A percentile compares a stretch with the other conserved stretches of the same genome.
These are phyloP conservation scores for Sistotremastrum suecicum DNA, from an alignment of 768 basidiomycete genomes.

Conservation along the genomic window DNA sequence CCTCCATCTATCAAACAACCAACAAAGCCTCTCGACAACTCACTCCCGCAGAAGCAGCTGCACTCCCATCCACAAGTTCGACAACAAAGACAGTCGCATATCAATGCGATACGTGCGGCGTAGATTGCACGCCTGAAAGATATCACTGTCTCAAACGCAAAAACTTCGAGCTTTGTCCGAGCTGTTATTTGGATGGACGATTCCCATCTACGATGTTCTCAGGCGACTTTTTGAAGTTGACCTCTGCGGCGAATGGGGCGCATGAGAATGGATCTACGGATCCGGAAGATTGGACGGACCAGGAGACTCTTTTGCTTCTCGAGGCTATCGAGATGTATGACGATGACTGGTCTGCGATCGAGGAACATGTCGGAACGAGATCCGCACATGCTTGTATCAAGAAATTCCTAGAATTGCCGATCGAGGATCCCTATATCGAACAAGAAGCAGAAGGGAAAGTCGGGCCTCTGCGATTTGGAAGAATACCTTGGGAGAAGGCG, in stretches of 20 bases:
- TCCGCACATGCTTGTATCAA: conserved; percentile 90
- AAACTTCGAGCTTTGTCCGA: conserved; percentile 77
- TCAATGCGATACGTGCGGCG: conserved; percentile 88
- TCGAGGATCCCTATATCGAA: conserved; percentile 86
- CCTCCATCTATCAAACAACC: conserved; percentile 79
- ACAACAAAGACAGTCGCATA: conserved; percentile 34
- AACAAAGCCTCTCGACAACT: conserved; percentile 69
- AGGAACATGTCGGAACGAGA: conserved; percentile 86
- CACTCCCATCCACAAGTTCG: conserved; percentile 36
- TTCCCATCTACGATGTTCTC: conserved; percentile 95
- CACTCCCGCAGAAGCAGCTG: conserved; percentile 49
- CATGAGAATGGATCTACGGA: background rate
- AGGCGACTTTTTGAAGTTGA: conserved; percentile 89
- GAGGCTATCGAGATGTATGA: conserved; percentile 98
- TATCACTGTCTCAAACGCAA: conserved; percentile 92
- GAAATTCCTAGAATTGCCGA: conserved; percentile 90
- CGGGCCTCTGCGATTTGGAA: conserved; percentile 60
- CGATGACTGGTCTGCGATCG: conserved; percentile 89
- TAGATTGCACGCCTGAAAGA: conserved; percentile 76
- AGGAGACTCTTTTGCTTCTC: conserved; percentile 77
- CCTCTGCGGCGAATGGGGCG: conserved; percentile 19
- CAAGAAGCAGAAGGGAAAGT: conserved; percentile 50
- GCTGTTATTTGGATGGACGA: conserved; percentile 92
- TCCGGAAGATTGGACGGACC: conserved; percentile 76
- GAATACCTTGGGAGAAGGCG: conserved; percentile 83